These are phyloP conservation scores for Tremella yokohamensis DNA, from an alignment of 768 basidiomycete species.

Conservation along the genomic window DNA sequence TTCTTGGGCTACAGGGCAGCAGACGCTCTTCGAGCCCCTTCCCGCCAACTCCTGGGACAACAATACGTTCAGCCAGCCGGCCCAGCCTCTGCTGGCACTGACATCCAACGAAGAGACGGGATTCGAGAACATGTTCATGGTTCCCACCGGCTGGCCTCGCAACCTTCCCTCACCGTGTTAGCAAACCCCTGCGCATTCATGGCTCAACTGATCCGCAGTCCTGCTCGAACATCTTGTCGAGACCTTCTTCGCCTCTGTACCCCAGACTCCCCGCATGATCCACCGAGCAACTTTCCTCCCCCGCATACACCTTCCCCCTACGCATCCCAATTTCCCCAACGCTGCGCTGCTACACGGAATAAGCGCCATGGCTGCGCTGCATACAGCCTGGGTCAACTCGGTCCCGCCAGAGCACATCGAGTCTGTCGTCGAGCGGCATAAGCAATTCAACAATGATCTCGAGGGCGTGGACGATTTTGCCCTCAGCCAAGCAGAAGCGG, in stretches of 20 bases:
- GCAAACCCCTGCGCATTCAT: conserved; percentile 1
- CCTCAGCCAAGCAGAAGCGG: conserved; percentile 26
- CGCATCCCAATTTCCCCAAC: conserved; percentile 70
- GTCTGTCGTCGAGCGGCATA: conserved; percentile 14
- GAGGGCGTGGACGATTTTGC: conserved; percentile 38
- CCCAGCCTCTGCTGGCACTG: background rate
- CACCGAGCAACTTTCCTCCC: conserved; percentile 66
- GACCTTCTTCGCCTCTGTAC: conserved; percentile 73
- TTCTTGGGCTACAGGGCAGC: too few relatives aligned
- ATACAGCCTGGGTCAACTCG: conserved; percentile 59
- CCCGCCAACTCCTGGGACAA: too few relatives aligned
- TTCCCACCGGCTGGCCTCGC: conserved; percentile 40
- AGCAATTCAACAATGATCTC: conserved; percentile 22
- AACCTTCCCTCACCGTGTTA: conserved; percentile 43
- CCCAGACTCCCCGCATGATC: conserved; percentile 67
- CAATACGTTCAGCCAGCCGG: background rate
- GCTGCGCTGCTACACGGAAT: conserved; percentile 76
- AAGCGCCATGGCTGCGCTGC: conserved; percentile 72
- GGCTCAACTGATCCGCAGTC: conserved; percentile 9
- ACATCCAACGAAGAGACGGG: conserved; percentile 4
- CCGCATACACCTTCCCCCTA: conserved; percentile 63
- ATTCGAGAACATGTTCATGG: conserved; percentile 29
- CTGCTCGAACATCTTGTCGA: conserved; percentile 58
- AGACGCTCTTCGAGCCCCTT: too few relatives aligned
- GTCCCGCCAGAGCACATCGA: conserved; percentile 43